Percentiles rank a stretch among this genome's conserved stretches.
These are phyloP conservation scores for Trapa bicornis DNA, from an alignment of 345 rosid species.

Conservation along the genomic window DNA sequence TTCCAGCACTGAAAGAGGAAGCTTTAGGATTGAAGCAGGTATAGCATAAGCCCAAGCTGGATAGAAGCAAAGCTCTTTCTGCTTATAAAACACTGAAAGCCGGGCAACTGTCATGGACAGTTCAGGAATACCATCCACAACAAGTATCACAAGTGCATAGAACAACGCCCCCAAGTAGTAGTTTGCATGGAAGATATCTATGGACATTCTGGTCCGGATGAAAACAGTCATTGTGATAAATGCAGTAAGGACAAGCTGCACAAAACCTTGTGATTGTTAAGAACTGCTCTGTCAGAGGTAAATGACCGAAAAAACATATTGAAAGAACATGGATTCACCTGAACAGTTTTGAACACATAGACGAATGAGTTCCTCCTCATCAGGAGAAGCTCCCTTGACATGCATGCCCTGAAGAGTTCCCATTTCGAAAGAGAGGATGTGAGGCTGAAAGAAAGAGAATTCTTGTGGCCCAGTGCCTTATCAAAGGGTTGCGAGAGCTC, in stretches of 20 bases:
- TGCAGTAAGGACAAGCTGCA: slow-evolving; percentile 39
- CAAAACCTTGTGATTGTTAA: no score
- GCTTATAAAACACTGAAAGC: slow-evolving; percentile 49
- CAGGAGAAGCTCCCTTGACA: slow-evolving; percentile 46
- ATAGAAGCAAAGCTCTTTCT: slow-evolving; percentile 39
- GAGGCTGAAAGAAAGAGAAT: slow-evolving; percentile 24
- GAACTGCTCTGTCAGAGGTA: background rate
- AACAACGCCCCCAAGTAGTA: slow-evolving; percentile 40
- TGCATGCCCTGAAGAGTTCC: slow-evolving; percentile 49
- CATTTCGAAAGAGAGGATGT: slow-evolving; percentile 33
- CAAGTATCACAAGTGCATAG: slow-evolving; percentile 29
- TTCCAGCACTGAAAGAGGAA: slow-evolving; percentile 44
- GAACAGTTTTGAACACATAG: slow-evolving; percentile 38
- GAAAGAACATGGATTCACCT: slow-evolving; percentile 16
- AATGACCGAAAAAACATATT: no score
- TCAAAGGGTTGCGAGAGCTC: slow-evolving; percentile 28
- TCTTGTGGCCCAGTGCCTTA: slow-evolving; percentile 22
- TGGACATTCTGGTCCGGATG: slow-evolving; percentile 28
- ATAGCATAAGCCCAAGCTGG: slow-evolving; percentile 66
- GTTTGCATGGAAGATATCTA: slow-evolving; percentile 35
- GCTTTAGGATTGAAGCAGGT: slow-evolving; percentile 35
- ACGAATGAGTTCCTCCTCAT: slow-evolving; percentile 53
- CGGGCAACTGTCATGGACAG: slow-evolving; percentile 32
- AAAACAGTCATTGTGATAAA: slow-evolving; percentile 48
- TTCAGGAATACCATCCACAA: slow-evolving; percentile 44